Evolutionary conservation across 2,329 filamentous ascomycete genomes (phyloP), one percentile per base, ranked within the genome.

Genomic region (Coniella lustricola): DNA sequence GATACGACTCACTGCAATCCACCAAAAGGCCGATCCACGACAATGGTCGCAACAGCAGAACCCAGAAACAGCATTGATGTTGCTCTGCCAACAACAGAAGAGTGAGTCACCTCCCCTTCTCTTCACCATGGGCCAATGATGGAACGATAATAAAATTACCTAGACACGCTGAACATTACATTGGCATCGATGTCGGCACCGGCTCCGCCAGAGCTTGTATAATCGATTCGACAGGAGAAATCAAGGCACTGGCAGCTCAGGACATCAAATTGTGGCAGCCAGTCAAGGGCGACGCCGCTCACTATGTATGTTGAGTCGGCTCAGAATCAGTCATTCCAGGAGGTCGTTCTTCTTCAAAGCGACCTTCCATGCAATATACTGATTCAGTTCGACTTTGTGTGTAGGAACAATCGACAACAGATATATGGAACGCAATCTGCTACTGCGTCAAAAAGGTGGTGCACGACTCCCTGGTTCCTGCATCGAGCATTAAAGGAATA

Each of bases 351-450:
- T 37, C 16, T 37, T 9, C 35, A 9, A 18, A n/a, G n/a, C n/a
- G n/a, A n/a, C n/a, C n/a, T n/a, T n/a, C n/a, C n/a, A n/a, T n/a
- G n/a, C n/a, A n/a, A n/a, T n/a, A n/a, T n/a, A n/a, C n/a, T n/a
- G n/a, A n/a, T n/a, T n/a, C n/a, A n/a, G 25, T 29, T 29, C 5
- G 25, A 10, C 5, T 29, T 5, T 22, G 22, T 14, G 10, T 34
- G 18, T 50, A 73, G 90, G 93, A 98, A 73, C 93, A 98, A 91
- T 97, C 91, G 14, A 97, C 93, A 0, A 87, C 83, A 44, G 88
- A 98, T 66, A 98, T 98, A 62, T 98, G 93, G 93, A 78, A 82
- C 55, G 91, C 89, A 68, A 95, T 98, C 64, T 95, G 90, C 71
- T 77, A 81, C 52, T 93, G 89, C 36, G 89, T 96, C 33, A 85